Evolutionary conservation across 352 stramenopile genomes (phyloP).

Genomic region (Phytophthora citricola): DNA sequence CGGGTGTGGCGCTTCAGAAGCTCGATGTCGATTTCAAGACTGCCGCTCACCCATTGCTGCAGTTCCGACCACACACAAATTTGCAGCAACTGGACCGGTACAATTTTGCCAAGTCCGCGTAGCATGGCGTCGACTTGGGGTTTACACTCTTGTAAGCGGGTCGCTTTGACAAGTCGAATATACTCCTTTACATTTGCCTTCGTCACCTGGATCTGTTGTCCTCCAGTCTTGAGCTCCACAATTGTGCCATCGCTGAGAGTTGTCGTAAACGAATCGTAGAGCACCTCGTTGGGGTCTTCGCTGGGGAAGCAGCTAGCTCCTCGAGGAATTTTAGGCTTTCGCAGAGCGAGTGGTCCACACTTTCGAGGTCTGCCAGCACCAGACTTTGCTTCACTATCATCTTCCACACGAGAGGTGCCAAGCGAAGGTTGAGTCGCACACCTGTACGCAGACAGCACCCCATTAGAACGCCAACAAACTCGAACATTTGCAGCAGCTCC

Average conservation of each 20-base stretch:
- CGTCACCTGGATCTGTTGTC: slow-evolving; percentile 57
- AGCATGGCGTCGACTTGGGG: slow-evolving; percentile 80
- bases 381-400: slow-evolving; percentile 81
- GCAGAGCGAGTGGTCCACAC: slow-evolving; percentile 63
- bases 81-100: slow-evolving; percentile 71
- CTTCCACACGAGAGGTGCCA: slow-evolving; percentile 84
- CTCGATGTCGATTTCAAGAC: slow-evolving; percentile 75
- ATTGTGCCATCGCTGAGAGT: slow-evolving; percentile 70
- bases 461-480: slow-evolving; percentile 82
- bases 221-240: slow-evolving; percentile 66
- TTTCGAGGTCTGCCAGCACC: slow-evolving; percentile 61
- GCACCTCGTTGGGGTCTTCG: slow-evolving; percentile 36
- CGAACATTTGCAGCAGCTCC: slow-evolving; percentile 70
- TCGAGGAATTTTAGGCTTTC: slow-evolving; percentile 63
- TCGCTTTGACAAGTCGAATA: slow-evolving; percentile 62
- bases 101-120: slow-evolving; percentile 69
- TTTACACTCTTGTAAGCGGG: slow-evolving; percentile 77
- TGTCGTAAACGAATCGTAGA: slow-evolving; percentile 78
- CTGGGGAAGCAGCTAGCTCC: slow-evolving; percentile 20
- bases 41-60: slow-evolving; percentile 83
- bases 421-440: slow-evolving; percentile 71
- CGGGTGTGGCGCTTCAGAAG: slow-evolving; percentile 82
- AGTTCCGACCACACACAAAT: slow-evolving; percentile 83
- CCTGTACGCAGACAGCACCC: slow-evolving; percentile 82
- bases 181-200: slow-evolving; percentile 82